Base-by-base conservation (phyloP, 257 asterid species). In the Parsonsia alboflavescens region DNA sequence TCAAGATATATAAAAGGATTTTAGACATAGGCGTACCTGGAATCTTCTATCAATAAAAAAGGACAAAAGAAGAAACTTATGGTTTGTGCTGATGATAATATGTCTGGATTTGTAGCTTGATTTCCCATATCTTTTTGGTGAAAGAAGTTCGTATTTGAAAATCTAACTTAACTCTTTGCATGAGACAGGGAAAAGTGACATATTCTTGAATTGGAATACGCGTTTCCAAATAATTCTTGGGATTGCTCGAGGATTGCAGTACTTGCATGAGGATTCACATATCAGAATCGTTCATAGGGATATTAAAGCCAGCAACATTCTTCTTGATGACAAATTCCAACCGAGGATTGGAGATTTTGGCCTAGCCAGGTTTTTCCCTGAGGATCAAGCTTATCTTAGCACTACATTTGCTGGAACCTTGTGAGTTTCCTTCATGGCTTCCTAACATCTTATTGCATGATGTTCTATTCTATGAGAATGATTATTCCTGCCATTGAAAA, bases 321-420 rank as follows among this genome's bases (percentile, higher is more conserved):
- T 91, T 77, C 87, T 91, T 61, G 96, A 89, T 26, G 92, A 89
- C 21, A 91, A 85, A 70, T 89, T 84, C 79, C 89, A 83, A 64
- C 97, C 97, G 69, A 84, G 85, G 83, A 89, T 91, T 9, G 92
- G 96, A 72, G 97, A 91, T 77, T 91, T 91, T 75, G 97, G 97
- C 71, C 81, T 91, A 28, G 94, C 97, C 52, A 87, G 96, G 80
- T 91, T 91, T 69, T 91, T 91, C 80, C 97, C 97, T 2, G 97
- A 91, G 80, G 97, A 89, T 84, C 92, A 91, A 82, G 93, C 90
- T 75, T 91, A 85, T 81, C 97, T 91, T 84, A 91, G 97, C 88
- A 91, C 96, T 22, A 78, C 80, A 26, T 91, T 91, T 78, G 97
- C 97, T 45, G 97, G 97, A 86, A 91, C 96, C 72, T 80, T 91